Percentiles rank a stretch among this genome's conserved stretches.
These are phyloP conservation scores for Rhododendron ferrugineum DNA, from an alignment of 148 eudicot species.

Conservation along the genomic window DNA sequence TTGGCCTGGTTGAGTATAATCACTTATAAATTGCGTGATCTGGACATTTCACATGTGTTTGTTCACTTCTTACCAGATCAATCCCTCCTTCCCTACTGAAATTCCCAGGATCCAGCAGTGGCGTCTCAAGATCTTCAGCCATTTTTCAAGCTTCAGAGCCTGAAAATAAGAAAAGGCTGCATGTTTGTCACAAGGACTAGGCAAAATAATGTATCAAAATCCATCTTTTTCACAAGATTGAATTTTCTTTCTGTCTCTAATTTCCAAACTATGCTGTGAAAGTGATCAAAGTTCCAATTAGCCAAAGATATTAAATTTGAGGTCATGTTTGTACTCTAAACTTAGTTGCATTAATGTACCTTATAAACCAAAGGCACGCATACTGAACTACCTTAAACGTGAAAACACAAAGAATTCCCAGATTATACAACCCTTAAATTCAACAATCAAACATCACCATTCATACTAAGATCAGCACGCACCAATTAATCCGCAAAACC, in stretches of 20 bases:
- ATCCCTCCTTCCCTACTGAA: conserved; percentile 54
- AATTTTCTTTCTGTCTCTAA: neutral
- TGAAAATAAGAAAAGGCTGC: conserved; percentile 7
- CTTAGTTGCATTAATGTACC: neutral
- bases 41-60: neutral
- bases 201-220: neutral
- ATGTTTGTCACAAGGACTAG: neutral
- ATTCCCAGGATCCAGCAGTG: conserved; percentile 50
- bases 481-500: neutral
- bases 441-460: neutral
- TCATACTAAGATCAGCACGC: neutral
- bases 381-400: neutral
- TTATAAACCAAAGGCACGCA: neutral
- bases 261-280: neutral
- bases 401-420: neutral
- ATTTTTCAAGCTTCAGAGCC: conserved; percentile 28
- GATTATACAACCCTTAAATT: neutral
- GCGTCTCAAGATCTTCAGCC: conserved; percentile 53
- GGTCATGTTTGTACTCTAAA: neutral
- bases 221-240: neutral
- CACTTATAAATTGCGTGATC: neutral
- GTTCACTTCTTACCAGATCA: conserved; percentile 49
- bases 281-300: neutral
- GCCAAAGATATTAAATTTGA: neutral
- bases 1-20: neutral